phyloP scores from a whole-genome alignment of 2,329 filamentous ascomycete genomes.

The Claviceps cyperi region DNA sequence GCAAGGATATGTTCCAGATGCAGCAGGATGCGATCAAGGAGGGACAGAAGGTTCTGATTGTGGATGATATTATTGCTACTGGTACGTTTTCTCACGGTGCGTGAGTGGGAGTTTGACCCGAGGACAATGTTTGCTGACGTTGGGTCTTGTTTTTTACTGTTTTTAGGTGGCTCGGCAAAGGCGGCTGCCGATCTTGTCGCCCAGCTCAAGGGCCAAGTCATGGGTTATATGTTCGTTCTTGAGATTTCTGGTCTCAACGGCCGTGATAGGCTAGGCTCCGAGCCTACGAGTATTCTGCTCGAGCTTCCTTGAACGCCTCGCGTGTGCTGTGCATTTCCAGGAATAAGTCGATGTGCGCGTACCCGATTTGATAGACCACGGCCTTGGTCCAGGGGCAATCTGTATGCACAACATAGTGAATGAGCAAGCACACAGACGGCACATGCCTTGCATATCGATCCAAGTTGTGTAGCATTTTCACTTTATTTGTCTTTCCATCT shows the following conservation, averaged over 20 bases:
- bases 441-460: no score
- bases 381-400: no score
- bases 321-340: not conserved
- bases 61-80: constrained; percentile 97
- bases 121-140: not conserved
- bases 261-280: constrained; percentile 68
- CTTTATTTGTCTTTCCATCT: no score
- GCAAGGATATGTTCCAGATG: constrained; percentile 90
- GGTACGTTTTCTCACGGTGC: constrained; percentile 41
- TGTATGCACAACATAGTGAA: no score
- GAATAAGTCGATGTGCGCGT: not conserved
- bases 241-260: constrained; percentile 91
- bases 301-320: constrained; percentile 28
- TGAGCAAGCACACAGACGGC: no score
- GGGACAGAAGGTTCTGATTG: constrained; percentile 80
- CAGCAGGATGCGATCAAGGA: constrained; percentile 72
- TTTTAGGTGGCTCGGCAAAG: constrained; percentile 70
- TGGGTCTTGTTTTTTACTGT: no score
- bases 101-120: not conserved
- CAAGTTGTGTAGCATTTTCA: no score
- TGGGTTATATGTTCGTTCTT: constrained; percentile 90
- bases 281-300: constrained; percentile 70
- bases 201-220: constrained; percentile 69
- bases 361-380: not conserved
- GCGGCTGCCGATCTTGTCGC: constrained; percentile 78